Conservation (phyloP, 768 basidiomycete species). For the Lactarius psammicola region DNA sequence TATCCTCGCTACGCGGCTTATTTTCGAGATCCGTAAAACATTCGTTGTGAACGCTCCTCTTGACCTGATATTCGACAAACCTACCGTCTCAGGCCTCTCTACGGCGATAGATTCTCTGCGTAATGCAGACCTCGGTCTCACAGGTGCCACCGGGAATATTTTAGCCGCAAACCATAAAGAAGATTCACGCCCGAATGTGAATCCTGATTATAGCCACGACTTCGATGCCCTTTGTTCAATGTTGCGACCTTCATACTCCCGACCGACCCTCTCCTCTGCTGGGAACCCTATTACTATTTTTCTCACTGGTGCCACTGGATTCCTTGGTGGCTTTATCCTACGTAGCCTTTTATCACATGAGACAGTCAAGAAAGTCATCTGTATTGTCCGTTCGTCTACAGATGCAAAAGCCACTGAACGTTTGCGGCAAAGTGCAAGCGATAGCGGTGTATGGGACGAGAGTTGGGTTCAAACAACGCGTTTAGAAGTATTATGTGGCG, state of each 20-base stretch:
- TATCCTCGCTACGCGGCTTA: conserved; percentile 93
- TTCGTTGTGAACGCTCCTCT: conserved; percentile 91
- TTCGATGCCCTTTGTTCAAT: conserved; percentile 57
- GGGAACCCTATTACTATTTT: conserved; percentile 70
- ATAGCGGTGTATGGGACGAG: conserved; percentile 88
- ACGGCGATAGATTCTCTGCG: conserved; percentile 70
- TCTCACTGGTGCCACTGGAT: conserved; percentile 96
- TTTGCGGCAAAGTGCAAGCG: conserved; percentile 66
- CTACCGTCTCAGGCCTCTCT: conserved; percentile 79
- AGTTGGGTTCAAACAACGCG: conserved; percentile 66
- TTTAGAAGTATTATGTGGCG: conserved; percentile 81
- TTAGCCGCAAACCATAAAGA: neutral
- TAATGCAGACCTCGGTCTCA: conserved; percentile 78
- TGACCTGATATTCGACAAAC: conserved; percentile 86
- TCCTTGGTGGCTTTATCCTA: conserved; percentile 91
- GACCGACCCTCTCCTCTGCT: conserved; percentile 56
- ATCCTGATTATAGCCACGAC: conserved; percentile 60
- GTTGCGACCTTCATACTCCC: conserved; percentile 60
- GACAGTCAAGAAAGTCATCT: conserved; percentile 82
- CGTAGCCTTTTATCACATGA: conserved; percentile 68
- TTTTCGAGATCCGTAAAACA: conserved; percentile 92
- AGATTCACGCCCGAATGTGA: neutral
- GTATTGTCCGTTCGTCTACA: conserved; percentile 78
- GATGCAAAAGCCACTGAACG: conserved; percentile 62
- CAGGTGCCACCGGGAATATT: conserved; percentile 34